Base-by-base conservation (phyloP, 192 early-diverging fungal genomes). In the Coemansia sp. region DNA sequence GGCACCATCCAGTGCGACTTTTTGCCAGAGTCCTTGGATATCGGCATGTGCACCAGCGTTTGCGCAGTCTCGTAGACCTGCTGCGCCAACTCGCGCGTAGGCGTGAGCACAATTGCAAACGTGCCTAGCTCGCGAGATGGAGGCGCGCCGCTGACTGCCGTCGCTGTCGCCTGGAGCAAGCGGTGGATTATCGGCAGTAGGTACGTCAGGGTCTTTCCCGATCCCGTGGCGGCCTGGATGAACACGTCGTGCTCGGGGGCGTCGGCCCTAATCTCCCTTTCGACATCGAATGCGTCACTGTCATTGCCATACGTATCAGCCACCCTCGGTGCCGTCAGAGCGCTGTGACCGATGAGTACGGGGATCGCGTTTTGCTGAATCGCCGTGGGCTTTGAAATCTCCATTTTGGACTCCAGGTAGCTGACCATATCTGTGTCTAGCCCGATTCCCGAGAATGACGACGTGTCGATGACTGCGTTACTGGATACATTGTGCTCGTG, bases 31-130 rank as follows among this genome's bases (percentile, higher is more conserved):
- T 74, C 71, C 52, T 79, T 76, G 31, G 73, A 74, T 29, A 79
- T 62, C 47, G 78, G 83, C 80, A 91, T 77, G 52, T 80, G 86
- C 39, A 95, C 73, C 50, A 99, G 82, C 13, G 77, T 78, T 38
- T 91, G 88, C 44, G 97, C 70, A 0, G 97, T 95, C 55, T 83
- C 87, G 22, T 91, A 81, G 47, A 97, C 95, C 84, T 99, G 98
- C 76, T 95, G 92, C 11, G 98, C 97, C 66, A 99, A 87, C 87
- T 99, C 98, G 29, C 97, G 92, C n/a, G 97, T 99, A 0, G 98
- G 98, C 13, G 93, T 91, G 49, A 99, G 84, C 22, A 99, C 90
- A 41, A 99, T 94, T 0, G 93, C 95, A 47, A 99, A 81, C 0
- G 94, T 93, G 39, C 98, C 98, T 22, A 95, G 79, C 16, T 80